phyloP scores from a whole-genome alignment of 768 basidiomycete genomes.

The Boletus reticuloceps region DNA sequence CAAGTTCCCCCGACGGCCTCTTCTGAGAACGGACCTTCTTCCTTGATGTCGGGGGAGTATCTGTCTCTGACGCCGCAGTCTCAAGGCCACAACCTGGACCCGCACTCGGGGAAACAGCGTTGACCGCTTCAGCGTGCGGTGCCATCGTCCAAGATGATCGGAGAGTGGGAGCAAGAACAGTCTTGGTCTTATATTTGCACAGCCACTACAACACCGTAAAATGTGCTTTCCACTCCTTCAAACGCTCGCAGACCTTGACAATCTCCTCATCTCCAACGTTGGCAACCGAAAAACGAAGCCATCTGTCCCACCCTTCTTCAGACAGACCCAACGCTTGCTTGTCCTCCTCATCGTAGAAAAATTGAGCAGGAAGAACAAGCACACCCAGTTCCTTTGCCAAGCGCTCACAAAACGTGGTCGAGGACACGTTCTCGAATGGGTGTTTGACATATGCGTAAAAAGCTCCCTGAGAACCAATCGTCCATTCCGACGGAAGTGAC shows the following conservation, averaged over 20 bases:
- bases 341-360: slow-evolving; percentile 42
- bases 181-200: too few species aligned
- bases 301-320: slow-evolving; percentile 47
- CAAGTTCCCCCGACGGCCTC: too few species aligned
- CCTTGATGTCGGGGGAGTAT: too few species aligned
- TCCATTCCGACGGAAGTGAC: slow-evolving; percentile 54
- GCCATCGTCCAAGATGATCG: too few species aligned
- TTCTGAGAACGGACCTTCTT: too few species aligned
- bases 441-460: slow-evolving; percentile 80
- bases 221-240: slow-evolving; percentile 37
- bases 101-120: too few species aligned
- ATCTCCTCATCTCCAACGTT: slow-evolving; percentile 71
- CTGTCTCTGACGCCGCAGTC: too few species aligned
- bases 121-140: too few species aligned
- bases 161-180: too few species aligned
- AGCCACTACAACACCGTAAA: slow-evolving; percentile 21
- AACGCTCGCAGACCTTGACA: slow-evolving; percentile 47
- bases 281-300: slow-evolving; percentile 79
- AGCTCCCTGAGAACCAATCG: slow-evolving; percentile 61
- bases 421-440: slow-evolving; percentile 48
- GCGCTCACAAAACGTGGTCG: slow-evolving; percentile 53
- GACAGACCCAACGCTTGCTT: slow-evolving; percentile 20
- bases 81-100: too few species aligned
- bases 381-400: slow-evolving; percentile 65
- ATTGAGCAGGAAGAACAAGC: slow-evolving; percentile 60